Evolutionary conservation across 179 eudicot species (phyloP).

Genomic region (Sideroxylon spinosum): DNA sequence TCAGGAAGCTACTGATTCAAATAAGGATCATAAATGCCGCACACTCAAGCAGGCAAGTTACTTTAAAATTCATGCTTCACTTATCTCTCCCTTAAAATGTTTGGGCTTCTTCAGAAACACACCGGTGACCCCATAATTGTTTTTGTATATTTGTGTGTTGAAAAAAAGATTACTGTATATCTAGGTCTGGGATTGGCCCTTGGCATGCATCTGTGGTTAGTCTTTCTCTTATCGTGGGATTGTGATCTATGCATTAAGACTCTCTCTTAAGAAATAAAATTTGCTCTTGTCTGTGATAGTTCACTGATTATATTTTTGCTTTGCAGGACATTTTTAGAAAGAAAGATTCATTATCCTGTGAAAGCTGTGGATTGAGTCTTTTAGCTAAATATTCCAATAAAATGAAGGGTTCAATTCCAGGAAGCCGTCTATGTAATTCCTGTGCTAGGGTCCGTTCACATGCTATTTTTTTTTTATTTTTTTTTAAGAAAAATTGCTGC

Average conservation of each 20-base stretch:
- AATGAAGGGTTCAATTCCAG: constrained; percentile 40
- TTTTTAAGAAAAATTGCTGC: too few relatives aligned
- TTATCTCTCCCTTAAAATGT: neutral
- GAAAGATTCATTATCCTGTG: constrained; percentile 53
- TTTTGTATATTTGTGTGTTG: neutral
- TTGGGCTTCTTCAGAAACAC: neutral
- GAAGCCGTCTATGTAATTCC: constrained; percentile 63
- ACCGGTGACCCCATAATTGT: neutral
- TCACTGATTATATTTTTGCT: constrained; percentile 12
- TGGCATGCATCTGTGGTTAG: neutral
- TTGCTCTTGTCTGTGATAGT: constrained; percentile 4
- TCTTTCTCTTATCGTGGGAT: neutral
- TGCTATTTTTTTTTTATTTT: constrained; percentile 7
- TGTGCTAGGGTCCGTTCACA: constrained; percentile 78
- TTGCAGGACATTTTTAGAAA: constrained; percentile 41
- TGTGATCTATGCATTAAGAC: neutral
- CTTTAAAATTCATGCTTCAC: constrained; percentile 8
- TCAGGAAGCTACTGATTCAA: constrained; percentile 43
- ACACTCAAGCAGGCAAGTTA: constrained; percentile 51
- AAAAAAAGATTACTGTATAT: neutral
- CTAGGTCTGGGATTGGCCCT: constrained; percentile 4
- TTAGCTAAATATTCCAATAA: constrained; percentile 42
- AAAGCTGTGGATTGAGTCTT: constrained; percentile 68
- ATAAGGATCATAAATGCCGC: constrained; percentile 47
- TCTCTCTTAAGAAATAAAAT: neutral